Conservation (phyloP, 2,329 filamentous ascomycete genomes). For the Talaromyces albobiverticillius region DNA sequence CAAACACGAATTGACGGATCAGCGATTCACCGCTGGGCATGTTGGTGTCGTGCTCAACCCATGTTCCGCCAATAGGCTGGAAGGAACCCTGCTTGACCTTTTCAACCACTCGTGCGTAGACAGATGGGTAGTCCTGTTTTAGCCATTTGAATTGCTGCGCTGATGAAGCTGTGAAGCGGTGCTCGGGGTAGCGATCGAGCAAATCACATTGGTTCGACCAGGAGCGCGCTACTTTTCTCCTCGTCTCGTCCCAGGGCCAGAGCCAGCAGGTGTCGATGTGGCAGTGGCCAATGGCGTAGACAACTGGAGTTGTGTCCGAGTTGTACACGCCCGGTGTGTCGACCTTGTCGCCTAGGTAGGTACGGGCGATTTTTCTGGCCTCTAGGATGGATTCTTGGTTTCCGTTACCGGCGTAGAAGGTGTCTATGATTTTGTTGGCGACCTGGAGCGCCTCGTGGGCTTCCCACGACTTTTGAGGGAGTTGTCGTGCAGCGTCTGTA, state of each 20-base stretch:
- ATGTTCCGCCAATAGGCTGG: slow-evolving; percentile 93
- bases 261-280: slow-evolving; percentile 99
- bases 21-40: slow-evolving; percentile 94
- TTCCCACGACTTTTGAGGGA: slow-evolving; percentile 83
- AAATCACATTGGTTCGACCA: slow-evolving; percentile 97
- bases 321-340: slow-evolving; percentile 83
- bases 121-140: slow-evolving; percentile 79
- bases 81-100: slow-evolving; percentile 90
- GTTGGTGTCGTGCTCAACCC: slow-evolving; percentile 99
- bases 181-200: slow-evolving; percentile 91
- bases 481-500: slow-evolving; percentile 81
- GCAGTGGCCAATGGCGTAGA: slow-evolving; percentile 90
- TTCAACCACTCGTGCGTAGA: slow-evolving; percentile 86
- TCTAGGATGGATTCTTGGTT: slow-evolving; percentile 71
- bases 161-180: slow-evolving; percentile 87
- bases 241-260: slow-evolving; percentile 97
- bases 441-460: slow-evolving; percentile 80
- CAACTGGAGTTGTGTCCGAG: slow-evolving; percentile 68
- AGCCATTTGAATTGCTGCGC: slow-evolving; percentile 99
- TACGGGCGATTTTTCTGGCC: slow-evolving; percentile 75
- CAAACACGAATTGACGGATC: slow-evolving; percentile 89
- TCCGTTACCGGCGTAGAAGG: slow-evolving; percentile 75
- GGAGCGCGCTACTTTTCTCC: slow-evolving; percentile 89
- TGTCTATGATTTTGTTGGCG: slow-evolving; percentile 83
- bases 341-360: slow-evolving; percentile 76